Conservation (phyloP, 345 rosid genomes). For the Murraya paniculata region DNA sequence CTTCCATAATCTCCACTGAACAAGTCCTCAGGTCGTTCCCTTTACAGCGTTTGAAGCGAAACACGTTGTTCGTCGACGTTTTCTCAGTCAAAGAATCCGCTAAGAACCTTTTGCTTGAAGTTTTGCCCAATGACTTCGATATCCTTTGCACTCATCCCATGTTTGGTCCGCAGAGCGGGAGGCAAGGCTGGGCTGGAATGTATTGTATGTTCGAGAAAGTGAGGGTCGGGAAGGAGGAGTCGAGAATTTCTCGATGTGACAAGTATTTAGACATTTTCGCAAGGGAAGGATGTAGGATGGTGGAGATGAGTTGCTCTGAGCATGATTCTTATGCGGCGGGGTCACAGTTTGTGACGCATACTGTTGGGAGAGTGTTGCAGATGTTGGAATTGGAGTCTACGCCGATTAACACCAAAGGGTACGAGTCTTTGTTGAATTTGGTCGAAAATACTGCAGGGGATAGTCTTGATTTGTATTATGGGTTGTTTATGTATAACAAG, state of each 20-base stretch:
- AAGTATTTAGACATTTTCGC: constrained; percentile 37
- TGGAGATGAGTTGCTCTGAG: constrained; percentile 57
- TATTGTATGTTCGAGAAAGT: constrained; percentile 66
- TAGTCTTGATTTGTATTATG: constrained; percentile 80
- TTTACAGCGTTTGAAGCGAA: constrained; percentile 58
- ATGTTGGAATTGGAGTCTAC: constrained; percentile 50
- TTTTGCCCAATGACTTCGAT: constrained; percentile 58
- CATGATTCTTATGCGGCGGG: constrained; percentile 54
- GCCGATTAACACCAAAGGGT: constrained; percentile 55
- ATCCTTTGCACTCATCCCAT: constrained; percentile 73
- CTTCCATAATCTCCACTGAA: constrained; percentile 66
- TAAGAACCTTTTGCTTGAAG: constrained; percentile 40
- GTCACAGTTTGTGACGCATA: constrained; percentile 53
- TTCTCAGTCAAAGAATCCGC: constrained; percentile 73
- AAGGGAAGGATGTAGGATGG: constrained; percentile 49
- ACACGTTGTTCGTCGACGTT: constrained; percentile 71
- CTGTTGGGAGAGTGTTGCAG: constrained; percentile 50
- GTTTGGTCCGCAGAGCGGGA: constrained; percentile 77
- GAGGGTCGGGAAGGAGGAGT: constrained; percentile 43
- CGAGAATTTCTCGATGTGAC: constrained; percentile 35
- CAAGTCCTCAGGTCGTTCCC: constrained; percentile 47
- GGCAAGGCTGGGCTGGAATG: constrained; percentile 48
- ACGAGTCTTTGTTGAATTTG: constrained; percentile 46
- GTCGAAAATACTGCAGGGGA: constrained; percentile 53
- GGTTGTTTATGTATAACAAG: constrained; percentile 63